A percentile compares a stretch with the other conserved stretches of the same genome.
These are phyloP conservation scores for Zasmidium angulare DNA, from an alignment of 2,329 filamentous ascomycete species.

Conservation along the genomic window DNA sequence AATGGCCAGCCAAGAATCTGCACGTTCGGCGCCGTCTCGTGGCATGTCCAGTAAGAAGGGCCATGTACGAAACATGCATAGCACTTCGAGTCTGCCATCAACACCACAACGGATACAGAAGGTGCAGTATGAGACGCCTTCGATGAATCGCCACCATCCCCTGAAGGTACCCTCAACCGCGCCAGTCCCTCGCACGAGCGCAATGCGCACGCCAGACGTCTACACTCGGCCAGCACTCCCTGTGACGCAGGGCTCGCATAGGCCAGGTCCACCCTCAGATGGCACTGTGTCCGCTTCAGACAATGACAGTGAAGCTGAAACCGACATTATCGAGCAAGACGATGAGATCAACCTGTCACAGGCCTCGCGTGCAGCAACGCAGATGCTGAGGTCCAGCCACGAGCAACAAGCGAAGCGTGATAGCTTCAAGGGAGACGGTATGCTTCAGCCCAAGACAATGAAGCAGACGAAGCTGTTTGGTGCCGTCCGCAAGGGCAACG, in stretches of 20 bases:
- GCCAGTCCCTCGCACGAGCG: conserved; percentile 47
- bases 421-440: conserved; percentile 39
- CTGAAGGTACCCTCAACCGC: conserved; percentile 47
- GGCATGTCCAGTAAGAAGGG: conserved; percentile 53
- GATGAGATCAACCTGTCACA: conserved; percentile 70
- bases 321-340: conserved; percentile 59
- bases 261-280: conserved; percentile 26
- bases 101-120: conserved; percentile 62
- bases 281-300: conserved; percentile 77
- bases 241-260: conserved; percentile 12
- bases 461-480: conserved; percentile 66
- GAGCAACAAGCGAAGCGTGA: conserved; percentile 37
- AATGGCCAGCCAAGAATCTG: conserved; percentile 69
- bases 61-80: conserved; percentile 76
- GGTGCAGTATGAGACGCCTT: conserved; percentile 43
- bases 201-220: conserved; percentile 41
- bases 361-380: conserved; percentile 75
- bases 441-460: conserved; percentile 29
- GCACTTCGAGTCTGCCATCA: conserved; percentile 78
- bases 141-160: conserved; percentile 20
- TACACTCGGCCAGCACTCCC: conserved; percentile 27
- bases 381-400: conserved; percentile 53
- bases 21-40: conserved; percentile 50
- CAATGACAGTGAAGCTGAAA: conserved; percentile 51
- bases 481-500: conserved; percentile 57